Evolutionary conservation across 148 eudicot genomes (phyloP).

Genomic region (Silene uniflora): DNA sequence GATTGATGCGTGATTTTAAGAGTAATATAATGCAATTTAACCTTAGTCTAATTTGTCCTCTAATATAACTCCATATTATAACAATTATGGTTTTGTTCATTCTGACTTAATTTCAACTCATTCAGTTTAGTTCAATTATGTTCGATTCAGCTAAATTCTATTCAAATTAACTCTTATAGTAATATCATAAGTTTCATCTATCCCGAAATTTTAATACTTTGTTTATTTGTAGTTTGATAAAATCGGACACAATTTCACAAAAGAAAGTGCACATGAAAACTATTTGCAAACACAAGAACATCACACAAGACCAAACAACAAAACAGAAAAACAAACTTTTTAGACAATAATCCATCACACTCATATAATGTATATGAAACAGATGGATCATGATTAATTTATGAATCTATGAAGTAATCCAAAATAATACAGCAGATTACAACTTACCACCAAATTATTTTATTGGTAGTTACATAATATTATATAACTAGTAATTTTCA

Average conservation of each 20-base stretch:
- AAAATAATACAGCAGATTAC: slow-evolving; percentile 15
- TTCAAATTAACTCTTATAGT: too few species aligned
- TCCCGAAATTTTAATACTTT: too few species aligned
- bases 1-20: neutral
- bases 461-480: neutral
- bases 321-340: neutral
- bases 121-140: too few species aligned
- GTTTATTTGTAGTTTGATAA: neutral
- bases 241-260: too few species aligned
- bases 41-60: neutral
- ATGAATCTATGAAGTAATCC: slow-evolving; percentile 8
- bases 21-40: too few species aligned
- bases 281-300: neutral
- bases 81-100: too few species aligned
- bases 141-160: too few species aligned
- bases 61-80: neutral
- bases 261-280: neutral
- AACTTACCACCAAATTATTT: slow-evolving; percentile 17
- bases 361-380: neutral
- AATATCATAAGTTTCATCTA: too few species aligned
- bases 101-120: too few species aligned
- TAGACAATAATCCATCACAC: neutral
- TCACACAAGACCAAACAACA: neutral
- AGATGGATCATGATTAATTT: neutral
- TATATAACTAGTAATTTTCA: neutral